These are phyloP conservation scores for Backusella australiensis DNA, from an alignment of 192 early-diverging fungal genomes.

Conservation along the genomic window DNA sequence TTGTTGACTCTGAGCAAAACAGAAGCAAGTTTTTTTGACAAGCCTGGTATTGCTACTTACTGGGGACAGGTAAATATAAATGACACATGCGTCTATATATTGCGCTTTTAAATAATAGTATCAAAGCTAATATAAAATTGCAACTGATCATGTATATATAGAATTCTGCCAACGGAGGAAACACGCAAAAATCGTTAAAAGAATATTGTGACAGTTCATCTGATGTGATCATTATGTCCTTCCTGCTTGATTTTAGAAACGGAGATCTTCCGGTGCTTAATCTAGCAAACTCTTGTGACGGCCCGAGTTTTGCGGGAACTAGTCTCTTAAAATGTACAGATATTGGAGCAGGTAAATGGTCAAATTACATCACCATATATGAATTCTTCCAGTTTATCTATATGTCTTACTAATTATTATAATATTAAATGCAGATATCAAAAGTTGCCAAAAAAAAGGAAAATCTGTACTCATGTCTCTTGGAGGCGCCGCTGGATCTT, in stretches of 20 bases:
- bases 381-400: not conserved
- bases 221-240: constrained; percentile 59
- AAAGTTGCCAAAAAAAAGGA: constrained; percentile 70
- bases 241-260: constrained; percentile 58
- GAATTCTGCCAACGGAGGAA: constrained; percentile 16
- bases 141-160: constrained; percentile 1
- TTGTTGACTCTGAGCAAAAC: not conserved
- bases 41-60: not conserved
- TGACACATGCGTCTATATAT: not conserved
- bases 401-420: not conserved
- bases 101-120: not conserved
- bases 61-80: constrained; percentile 3
- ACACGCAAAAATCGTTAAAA: constrained; percentile 31
- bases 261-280: constrained; percentile 62
- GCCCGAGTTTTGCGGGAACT: constrained; percentile 54
- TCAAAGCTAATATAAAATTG: not conserved
- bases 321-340: constrained; percentile 64
- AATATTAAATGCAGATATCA: constrained; percentile 48
- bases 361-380: not conserved
- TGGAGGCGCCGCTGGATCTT: constrained; percentile 63
- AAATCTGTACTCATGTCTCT: constrained; percentile 75
- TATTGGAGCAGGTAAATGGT: constrained; percentile 43
- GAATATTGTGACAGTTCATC: constrained; percentile 57
- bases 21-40: constrained; percentile 3
- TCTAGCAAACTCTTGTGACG: constrained; percentile 66